These are phyloP conservation scores for Penstemon barbatus DNA, from an alignment of 257 asterid species.

Conservation along the genomic window DNA sequence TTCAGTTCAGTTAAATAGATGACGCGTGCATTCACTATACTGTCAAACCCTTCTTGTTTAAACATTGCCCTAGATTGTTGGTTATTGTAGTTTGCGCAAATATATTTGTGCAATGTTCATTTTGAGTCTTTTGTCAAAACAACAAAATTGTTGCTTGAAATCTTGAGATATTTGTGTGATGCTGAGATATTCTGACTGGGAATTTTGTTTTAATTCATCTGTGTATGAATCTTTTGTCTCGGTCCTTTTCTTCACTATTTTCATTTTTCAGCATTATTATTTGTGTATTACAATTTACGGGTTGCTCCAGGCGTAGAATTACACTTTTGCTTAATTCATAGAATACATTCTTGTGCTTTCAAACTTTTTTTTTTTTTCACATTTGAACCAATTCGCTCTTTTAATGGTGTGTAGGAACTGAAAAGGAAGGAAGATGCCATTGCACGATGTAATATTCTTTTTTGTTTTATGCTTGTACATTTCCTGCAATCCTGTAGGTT, in stretches of 20 bases:
- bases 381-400: constrained; percentile 9
- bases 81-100: not conserved
- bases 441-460: constrained; percentile 52
- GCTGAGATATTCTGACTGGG: not conserved
- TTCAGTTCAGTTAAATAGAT: constrained; percentile 24
- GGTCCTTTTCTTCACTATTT: not conserved
- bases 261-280: too few relatives aligned
- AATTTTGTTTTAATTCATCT: constrained; percentile 4
- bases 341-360: too few relatives aligned
- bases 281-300: too few relatives aligned
- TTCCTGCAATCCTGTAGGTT: not conserved
- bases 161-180: constrained; percentile 13
- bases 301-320: too few relatives aligned
- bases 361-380: too few relatives aligned
- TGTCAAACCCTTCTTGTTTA: constrained; percentile 11
- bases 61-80: constrained; percentile 10
- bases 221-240: not conserved
- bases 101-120: not conserved
- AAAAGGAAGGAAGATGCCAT: constrained; percentile 81
- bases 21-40: not conserved
- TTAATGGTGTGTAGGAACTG: constrained; percentile 59
- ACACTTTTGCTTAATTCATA: too few relatives aligned
- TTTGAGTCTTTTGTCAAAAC: not conserved
- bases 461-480: not conserved
- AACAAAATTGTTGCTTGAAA: constrained; percentile 10